These are phyloP conservation scores for Pugionium dolabratum DNA, from an alignment of 345 rosid genomes.

Conservation along the genomic window DNA sequence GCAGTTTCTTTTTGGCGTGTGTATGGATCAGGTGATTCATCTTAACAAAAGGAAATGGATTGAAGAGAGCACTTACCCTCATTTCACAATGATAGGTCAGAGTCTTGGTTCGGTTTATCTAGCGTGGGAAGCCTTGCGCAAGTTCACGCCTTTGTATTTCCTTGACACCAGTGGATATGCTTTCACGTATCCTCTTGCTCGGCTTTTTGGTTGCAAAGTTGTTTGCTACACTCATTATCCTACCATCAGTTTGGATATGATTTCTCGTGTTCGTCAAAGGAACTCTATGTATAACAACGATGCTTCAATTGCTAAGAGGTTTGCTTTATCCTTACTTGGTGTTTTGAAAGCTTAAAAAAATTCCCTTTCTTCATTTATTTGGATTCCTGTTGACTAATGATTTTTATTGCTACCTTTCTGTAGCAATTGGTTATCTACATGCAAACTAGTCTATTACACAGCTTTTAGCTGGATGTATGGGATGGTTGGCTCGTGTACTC, in stretches of 20 bases:
- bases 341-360: not conserved
- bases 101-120: constrained; percentile 90
- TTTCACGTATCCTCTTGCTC: constrained; percentile 85
- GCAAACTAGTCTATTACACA: constrained; percentile 73
- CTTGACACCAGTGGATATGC: constrained; percentile 94
- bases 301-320: constrained; percentile 74
- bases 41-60: constrained; percentile 74
- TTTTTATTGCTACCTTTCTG: not conserved
- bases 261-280: constrained; percentile 73
- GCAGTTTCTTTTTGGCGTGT: constrained; percentile 11
- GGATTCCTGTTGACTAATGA: not conserved
- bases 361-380: not conserved
- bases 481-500: constrained; percentile 80
- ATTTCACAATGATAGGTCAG: constrained; percentile 93
- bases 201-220: constrained; percentile 93
- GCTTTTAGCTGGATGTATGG: constrained; percentile 86
- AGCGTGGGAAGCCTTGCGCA: constrained; percentile 84
- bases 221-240: constrained; percentile 94
- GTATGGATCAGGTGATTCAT: constrained; percentile 66
- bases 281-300: constrained; percentile 84
- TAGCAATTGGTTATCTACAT: constrained; percentile 78
- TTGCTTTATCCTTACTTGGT: constrained; percentile 16
- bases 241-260: constrained; percentile 88
- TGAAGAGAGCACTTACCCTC: constrained; percentile 81
- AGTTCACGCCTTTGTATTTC: constrained; percentile 67